These are phyloP conservation scores for Pisolithus microcarpus DNA, from an alignment of 768 basidiomycete species.

Conservation along the genomic window DNA sequence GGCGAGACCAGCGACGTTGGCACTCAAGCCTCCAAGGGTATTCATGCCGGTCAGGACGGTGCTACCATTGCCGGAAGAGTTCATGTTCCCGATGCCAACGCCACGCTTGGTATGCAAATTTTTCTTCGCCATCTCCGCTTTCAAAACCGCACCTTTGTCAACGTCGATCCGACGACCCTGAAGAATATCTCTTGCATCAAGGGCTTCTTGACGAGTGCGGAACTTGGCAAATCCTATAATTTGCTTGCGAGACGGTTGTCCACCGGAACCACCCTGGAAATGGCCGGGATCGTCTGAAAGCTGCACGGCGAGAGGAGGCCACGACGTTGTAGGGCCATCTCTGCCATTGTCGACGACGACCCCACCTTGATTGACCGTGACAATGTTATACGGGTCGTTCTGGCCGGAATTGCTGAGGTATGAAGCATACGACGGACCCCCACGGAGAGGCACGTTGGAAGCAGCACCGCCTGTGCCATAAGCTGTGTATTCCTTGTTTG, in stretches of 20 bases:
- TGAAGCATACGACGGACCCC: slow-evolving; percentile 29
- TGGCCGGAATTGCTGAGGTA: slow-evolving; percentile 39
- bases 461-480: slow-evolving; percentile 44
- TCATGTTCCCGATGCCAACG: slow-evolving; percentile 54
- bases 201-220: slow-evolving; percentile 75
- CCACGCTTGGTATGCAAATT: slow-evolving; percentile 94
- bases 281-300: slow-evolving; percentile 28
- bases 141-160: slow-evolving; percentile 86
- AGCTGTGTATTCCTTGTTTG: slow-evolving; percentile 82
- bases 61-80: slow-evolving; percentile 19
- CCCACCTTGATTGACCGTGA: slow-evolving; percentile 76
- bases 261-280: slow-evolving; percentile 21
- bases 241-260: slow-evolving; percentile 72
- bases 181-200: slow-evolving; percentile 79
- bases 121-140: slow-evolving; percentile 99
- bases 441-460: slow-evolving; percentile 25
- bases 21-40: slow-evolving; percentile 17
- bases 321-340: slow-evolving; percentile 65
- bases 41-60: slow-evolving; percentile 20
- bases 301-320: slow-evolving; percentile 40
- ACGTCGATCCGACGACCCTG: slow-evolving; percentile 89
- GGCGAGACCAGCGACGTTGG: slow-evolving; percentile 23
- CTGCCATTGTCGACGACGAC: slow-evolving; percentile 74
- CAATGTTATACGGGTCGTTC: slow-evolving; percentile 79
- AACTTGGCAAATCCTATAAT: slow-evolving; percentile 99